Percentiles rank a stretch among this genome's conserved stretches.
Conservation (phyloP, 225 moss, liverwort and hornwort species). For the Anthoceros angustus region DNA sequence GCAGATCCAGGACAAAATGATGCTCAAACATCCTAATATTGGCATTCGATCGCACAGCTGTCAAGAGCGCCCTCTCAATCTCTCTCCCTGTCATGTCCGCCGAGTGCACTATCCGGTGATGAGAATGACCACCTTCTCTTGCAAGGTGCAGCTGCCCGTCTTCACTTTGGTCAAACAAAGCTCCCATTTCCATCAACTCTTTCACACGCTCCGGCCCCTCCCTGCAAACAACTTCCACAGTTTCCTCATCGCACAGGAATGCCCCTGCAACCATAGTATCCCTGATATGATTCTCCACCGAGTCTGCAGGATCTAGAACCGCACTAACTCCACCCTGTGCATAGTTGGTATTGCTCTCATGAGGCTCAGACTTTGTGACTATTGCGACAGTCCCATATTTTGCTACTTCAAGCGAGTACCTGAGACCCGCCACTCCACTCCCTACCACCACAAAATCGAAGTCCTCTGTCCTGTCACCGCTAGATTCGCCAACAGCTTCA, state of each 20-base stretch:
- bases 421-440: slow-evolving; percentile 85
- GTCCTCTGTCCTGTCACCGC: slow-evolving; percentile 18
- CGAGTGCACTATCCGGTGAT: slow-evolving; percentile 94
- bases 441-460: slow-evolving; percentile 94
- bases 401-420: slow-evolving; percentile 88
- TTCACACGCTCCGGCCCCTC: slow-evolving; percentile 93
- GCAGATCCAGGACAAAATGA: slow-evolving; percentile 87
- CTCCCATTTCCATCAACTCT: slow-evolving; percentile 91
- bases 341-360: slow-evolving; percentile 92
- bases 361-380: slow-evolving; percentile 92
- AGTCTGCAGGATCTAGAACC: slow-evolving; percentile 84
- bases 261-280: slow-evolving; percentile 97
- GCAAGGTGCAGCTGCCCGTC: slow-evolving; percentile 95
- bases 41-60: slow-evolving; percentile 51
- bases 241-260: slow-evolving; percentile 95
- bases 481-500: too few species aligned
- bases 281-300: slow-evolving; percentile 93
- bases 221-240: slow-evolving; percentile 96
- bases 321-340: slow-evolving; percentile 98
- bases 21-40: slow-evolving; percentile 76
- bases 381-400: slow-evolving; percentile 86
- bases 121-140: slow-evolving; percentile 93
- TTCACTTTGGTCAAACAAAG: slow-evolving; percentile 88
- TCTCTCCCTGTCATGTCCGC: slow-evolving; percentile 98
- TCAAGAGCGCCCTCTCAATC: slow-evolving; percentile 78